Base-by-base conservation (phyloP, 2,329 filamentous ascomycete species). In the Calonectria pauciramosa region DNA sequence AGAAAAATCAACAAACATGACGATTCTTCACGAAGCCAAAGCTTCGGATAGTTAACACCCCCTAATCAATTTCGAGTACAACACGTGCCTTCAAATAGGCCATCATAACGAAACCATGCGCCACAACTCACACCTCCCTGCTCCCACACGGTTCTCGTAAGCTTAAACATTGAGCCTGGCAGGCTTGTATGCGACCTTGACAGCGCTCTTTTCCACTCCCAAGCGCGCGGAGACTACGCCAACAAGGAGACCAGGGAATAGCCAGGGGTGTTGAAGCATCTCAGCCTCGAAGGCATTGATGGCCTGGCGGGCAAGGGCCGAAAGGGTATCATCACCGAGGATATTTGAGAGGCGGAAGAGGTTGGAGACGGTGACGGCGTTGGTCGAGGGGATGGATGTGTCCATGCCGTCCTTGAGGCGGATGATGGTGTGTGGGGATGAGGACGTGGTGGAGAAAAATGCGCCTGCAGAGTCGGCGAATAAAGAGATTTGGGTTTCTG, bases 321-420 rank as follows among this genome's bases (percentile, higher is more conserved):
- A 89, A 81, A 95, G 96, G 3, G 85, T 84, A 2, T 91, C 86
- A 76, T 95, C 92, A 60, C 91, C 90, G 0, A 98, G 88, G 2
- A 98, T 84, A 8, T 90, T 90, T 16, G 92, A 92, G 5, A 99
- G 90, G 0, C 95, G 93, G 85, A 97, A 94, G n/a, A 99, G 88
- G 82, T 99, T 99, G 20, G 91, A 90, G 0, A 95, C 94, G n/a
- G 94, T 94, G 8, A 96, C 91, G 49, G 95, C 95, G 82, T 99
- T 99, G 67, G 95, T 94, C 0, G 95, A 97, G 0, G 97, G 97
- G 74, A 97, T 94, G 1, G 95, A 93, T 7, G 95, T 95, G 84
- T 99, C 97, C 90, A 98, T 98, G 77, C 96, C 97, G 76, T 97
- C 95, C 86, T 99, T 99, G 65, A 98, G 90, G 30, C 96, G 93